A percentile compares a stretch with the other conserved stretches of the same genome.
Evolutionary conservation across 331 rosid genomes (phyloP).

Genomic region (Pyracantha coccinea): DNA sequence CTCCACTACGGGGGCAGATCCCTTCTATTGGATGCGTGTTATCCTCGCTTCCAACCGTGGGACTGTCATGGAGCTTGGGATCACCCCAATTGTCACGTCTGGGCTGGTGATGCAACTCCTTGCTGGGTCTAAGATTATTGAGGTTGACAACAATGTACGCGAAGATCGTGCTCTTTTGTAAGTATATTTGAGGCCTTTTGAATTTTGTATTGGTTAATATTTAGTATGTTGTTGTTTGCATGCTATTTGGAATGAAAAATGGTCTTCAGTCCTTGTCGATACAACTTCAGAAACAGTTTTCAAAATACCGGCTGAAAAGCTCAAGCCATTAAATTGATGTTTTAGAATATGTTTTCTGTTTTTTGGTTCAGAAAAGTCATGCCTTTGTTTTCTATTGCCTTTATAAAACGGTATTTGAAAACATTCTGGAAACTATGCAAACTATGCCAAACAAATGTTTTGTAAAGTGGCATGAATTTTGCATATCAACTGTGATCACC

Average conservation of each 20-base stretch:
- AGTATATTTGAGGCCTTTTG: slow-evolving; percentile 15
- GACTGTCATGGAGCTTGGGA: slow-evolving; percentile 97
- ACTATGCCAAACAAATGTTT: not conserved
- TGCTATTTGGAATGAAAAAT: too few relatives aligned
- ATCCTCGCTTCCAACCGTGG: slow-evolving; percentile 95
- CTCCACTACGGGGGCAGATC: slow-evolving; percentile 96
- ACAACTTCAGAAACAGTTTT: too few relatives aligned
- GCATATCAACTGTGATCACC: not conserved
- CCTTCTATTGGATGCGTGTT: slow-evolving; percentile 98
- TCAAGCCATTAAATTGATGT: not conserved
- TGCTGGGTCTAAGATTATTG: slow-evolving; percentile 86
- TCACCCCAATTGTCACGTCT: slow-evolving; percentile 94
- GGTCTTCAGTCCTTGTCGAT: not conserved
- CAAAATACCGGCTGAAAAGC: not conserved
- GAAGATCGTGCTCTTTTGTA: slow-evolving; percentile 95
- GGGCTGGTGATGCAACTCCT: slow-evolving; percentile 90
- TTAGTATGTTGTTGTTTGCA: not conserved
- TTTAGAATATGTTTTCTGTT: not conserved
- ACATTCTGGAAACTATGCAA: not conserved
- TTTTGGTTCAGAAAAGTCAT: not conserved
- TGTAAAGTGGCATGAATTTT: not conserved
- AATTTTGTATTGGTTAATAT: not conserved
- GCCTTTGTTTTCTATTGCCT: not conserved
- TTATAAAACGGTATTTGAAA: not conserved
- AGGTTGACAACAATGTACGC: slow-evolving; percentile 90